phyloP scores from a whole-genome alignment of 169 alveolate genomes.

The Plasmodium gaboni region DNA sequence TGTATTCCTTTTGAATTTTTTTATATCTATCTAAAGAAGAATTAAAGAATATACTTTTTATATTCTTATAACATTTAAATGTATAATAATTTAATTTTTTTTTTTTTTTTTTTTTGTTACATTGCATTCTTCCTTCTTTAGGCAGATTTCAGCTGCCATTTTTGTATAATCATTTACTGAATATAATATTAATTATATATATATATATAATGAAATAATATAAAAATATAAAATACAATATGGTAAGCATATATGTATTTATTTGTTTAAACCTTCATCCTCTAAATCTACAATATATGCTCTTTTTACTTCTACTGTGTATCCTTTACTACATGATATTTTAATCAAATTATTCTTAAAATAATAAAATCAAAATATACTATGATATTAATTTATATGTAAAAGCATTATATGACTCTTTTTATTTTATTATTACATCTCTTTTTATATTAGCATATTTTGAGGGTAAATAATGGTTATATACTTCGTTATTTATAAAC shows the following conservation, averaged over 20 bases:
- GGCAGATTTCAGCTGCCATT: slow-evolving; percentile 57
- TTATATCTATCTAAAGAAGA: slow-evolving; percentile 53
- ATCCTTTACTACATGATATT: slow-evolving; percentile 67
- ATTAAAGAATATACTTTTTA: neutral
- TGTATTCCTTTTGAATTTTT: slow-evolving; percentile 64
- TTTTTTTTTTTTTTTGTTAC: slow-evolving; percentile 5
- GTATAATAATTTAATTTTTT: neutral
- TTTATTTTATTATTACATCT: slow-evolving; percentile 29
- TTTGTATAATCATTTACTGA: slow-evolving; percentile 57
- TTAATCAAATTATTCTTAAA: slow-evolving; percentile 36
- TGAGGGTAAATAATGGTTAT: slow-evolving; percentile 72
- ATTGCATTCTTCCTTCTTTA: slow-evolving; percentile 69
- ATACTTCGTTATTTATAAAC: slow-evolving; percentile 70
- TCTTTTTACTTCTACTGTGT: slow-evolving; percentile 34
- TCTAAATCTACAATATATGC: slow-evolving; percentile 67
- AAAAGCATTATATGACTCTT: neutral
- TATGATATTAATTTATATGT: no score
- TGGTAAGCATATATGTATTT: neutral
- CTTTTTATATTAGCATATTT: slow-evolving; percentile 27
- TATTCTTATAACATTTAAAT: neutral
- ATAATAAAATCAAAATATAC: neutral
- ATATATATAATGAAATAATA: neutral
- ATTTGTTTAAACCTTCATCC: slow-evolving; percentile 44
- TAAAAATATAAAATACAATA: neutral
- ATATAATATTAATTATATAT: neutral